phyloP scores from a whole-genome alignment of 2,329 filamentous ascomycete genomes.

The Emmonsiellopsis sp. region DNA sequence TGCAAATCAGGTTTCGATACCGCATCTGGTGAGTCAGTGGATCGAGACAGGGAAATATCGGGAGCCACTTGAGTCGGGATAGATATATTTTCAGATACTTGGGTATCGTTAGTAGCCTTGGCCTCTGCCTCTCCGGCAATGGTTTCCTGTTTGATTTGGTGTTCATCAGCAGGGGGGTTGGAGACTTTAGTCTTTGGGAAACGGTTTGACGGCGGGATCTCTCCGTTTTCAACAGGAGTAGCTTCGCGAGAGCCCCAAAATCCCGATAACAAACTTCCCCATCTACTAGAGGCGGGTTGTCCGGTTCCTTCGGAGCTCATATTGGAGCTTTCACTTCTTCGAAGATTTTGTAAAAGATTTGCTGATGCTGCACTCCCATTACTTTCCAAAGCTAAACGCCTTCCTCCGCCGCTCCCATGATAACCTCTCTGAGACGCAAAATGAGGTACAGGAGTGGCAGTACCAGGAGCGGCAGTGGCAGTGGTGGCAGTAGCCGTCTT shows the following conservation, averaged over 20 bases:
- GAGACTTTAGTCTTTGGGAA: not conserved
- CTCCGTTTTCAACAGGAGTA: conserved; percentile 36
- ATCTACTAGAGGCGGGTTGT: conserved; percentile 40
- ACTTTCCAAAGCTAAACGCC: conserved; percentile 16
- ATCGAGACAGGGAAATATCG: conserved; percentile 13
- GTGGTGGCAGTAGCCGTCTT: conserved; percentile 44
- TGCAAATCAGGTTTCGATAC: conserved; percentile 20
- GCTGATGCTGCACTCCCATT: conserved; percentile 43
- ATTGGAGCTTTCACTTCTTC: conserved; percentile 44
- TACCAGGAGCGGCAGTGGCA: conserved; percentile 43
- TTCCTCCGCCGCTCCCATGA: conserved; percentile 4
- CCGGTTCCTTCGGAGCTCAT: conserved; percentile 38
- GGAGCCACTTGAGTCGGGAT: conserved; percentile 22
- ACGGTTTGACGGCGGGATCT: conserved; percentile 11
- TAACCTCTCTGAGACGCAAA: conserved; percentile 37
- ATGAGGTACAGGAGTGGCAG: conserved; percentile 44
- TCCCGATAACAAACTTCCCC: conserved; percentile 48
- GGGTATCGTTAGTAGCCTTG: conserved; percentile 14
- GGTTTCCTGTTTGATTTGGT: not conserved
- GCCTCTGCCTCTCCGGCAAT: not conserved
- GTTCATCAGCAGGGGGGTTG: not conserved
- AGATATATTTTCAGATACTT: conserved; percentile 26
- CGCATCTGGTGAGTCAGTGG: conserved; percentile 18
- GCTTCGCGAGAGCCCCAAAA: conserved; percentile 46
- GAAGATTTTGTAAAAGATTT: conserved; percentile 45